Evolutionary conservation across 2,329 filamentous ascomycete genomes (phyloP).

Genomic region (Bisporella sp.): DNA sequence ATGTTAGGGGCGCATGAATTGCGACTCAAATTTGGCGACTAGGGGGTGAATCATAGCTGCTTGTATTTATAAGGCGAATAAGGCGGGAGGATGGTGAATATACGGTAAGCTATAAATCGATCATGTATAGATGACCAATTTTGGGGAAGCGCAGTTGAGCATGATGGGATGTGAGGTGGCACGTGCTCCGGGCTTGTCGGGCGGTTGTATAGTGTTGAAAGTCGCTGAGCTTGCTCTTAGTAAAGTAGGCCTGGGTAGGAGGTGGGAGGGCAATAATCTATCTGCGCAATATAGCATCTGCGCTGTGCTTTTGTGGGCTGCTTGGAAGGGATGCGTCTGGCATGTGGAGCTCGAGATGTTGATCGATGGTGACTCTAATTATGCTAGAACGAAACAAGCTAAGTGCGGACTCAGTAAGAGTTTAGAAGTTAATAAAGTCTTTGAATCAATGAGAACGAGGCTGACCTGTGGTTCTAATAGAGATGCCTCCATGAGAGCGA

Average conservation of each 20-base stretch:
- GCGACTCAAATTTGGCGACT: slow-evolving; percentile 3
- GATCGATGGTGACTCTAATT: slow-evolving; percentile 1
- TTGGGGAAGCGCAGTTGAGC: slow-evolving; percentile 14
- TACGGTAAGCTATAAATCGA: slow-evolving; percentile 20
- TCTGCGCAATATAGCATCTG: slow-evolving; percentile 3
- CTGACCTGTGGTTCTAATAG: no score
- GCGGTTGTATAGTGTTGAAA: slow-evolving; percentile 5
- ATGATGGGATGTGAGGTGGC: slow-evolving; percentile 10
- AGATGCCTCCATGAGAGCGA: no score
- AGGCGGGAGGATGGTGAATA: background rate
- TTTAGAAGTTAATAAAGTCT: no score
- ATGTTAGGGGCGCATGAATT: slow-evolving; percentile 20
- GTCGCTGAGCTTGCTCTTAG: background rate
- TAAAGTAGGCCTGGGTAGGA: background rate
- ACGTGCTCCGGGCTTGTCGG: slow-evolving; percentile 12
- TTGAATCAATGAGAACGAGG: no score
- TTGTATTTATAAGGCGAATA: no score
- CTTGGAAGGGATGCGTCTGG: background rate
- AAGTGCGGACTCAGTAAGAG: no score
- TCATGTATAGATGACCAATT: slow-evolving; percentile 18
- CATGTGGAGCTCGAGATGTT: slow-evolving; percentile 3
- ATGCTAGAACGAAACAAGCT: no score
- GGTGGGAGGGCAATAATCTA: slow-evolving; percentile 4
- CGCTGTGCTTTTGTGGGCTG: background rate
- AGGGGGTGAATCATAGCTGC: no score